A percentile compares a stretch with the other conserved stretches of the same genome.
phyloP scores from a whole-genome alignment of 2,329 filamentous ascomycete genomes.

The Pseudogymnoascus sp. region DNA sequence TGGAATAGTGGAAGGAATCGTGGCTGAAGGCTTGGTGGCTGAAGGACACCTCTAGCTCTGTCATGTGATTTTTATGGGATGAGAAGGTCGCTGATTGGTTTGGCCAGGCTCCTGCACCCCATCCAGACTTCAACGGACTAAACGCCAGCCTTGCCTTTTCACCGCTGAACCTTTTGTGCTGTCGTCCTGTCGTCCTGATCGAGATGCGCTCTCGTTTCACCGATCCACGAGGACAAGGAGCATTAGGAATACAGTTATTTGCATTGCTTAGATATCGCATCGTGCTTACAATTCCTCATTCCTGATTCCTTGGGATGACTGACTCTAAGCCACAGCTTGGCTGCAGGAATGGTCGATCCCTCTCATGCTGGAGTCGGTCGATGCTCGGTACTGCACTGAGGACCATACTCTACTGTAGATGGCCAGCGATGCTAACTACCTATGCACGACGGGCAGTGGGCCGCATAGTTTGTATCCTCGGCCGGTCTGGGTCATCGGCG shows the following conservation, averaged over 20 bases:
- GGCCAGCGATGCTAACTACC: not conserved
- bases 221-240: not conserved
- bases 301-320: not conserved
- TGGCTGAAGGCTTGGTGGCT: not conserved
- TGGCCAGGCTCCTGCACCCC: not conserved
- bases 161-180: not conserved
- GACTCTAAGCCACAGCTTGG: not conserved
- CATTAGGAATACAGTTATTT: not conserved
- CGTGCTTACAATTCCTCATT: not conserved
- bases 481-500: not conserved
- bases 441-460: not conserved
- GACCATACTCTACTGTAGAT: not conserved
- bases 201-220: not conserved
- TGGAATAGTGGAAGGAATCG: constrained; percentile 2
- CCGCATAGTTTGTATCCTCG: not conserved
- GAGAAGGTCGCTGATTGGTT: not conserved
- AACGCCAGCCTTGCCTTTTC: not conserved
- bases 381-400: not conserved
- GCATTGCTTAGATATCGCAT: not conserved
- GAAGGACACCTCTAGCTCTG: not conserved
- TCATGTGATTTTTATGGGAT: not conserved
- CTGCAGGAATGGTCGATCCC: not conserved
- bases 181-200: not conserved
- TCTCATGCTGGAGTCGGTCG: not conserved
- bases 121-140: not conserved